phyloP scores from a whole-genome alignment of 495 filamentous ascomycete species.

The Aspergillus ostianus region DNA sequence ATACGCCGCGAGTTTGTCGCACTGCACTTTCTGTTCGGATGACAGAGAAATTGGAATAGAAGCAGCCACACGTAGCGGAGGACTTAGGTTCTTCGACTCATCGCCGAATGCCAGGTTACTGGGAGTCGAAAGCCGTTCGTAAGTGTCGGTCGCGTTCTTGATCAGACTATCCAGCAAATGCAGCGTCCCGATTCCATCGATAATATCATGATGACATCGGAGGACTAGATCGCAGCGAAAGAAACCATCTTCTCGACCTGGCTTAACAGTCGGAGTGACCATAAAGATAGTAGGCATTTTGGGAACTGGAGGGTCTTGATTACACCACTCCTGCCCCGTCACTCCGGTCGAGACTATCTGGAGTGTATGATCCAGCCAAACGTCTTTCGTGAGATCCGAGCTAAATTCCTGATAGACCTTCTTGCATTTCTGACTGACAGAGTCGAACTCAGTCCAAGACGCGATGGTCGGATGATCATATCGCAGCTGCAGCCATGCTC shows the following conservation, averaged over 20 bases:
- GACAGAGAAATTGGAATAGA: constrained; percentile 14
- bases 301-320: constrained; percentile 38
- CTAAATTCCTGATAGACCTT: constrained; percentile 37
- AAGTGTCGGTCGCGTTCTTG: constrained; percentile 13
- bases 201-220: constrained; percentile 45
- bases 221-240: constrained; percentile 38
- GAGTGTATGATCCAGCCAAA: constrained; percentile 41
- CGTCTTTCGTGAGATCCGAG: constrained; percentile 13
- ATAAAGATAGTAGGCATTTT: constrained; percentile 37
- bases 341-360: constrained; percentile 24
- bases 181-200: constrained; percentile 49
- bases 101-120: constrained; percentile 16
- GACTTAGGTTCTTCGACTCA: constrained; percentile 26
- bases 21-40: constrained; percentile 10
- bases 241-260: background rate
- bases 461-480: constrained; percentile 46
- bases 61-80: constrained; percentile 24
- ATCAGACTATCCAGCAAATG: constrained; percentile 33
- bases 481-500: constrained; percentile 41
- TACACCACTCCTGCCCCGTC: constrained; percentile 39
- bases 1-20: constrained; percentile 10
- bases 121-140: constrained; percentile 9
- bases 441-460: constrained; percentile 31
- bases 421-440: constrained; percentile 24
- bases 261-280: constrained; percentile 19